Evolutionary conservation across 202 grass and related monocot species (phyloP).

Genomic region (Carex arenaria): DNA sequence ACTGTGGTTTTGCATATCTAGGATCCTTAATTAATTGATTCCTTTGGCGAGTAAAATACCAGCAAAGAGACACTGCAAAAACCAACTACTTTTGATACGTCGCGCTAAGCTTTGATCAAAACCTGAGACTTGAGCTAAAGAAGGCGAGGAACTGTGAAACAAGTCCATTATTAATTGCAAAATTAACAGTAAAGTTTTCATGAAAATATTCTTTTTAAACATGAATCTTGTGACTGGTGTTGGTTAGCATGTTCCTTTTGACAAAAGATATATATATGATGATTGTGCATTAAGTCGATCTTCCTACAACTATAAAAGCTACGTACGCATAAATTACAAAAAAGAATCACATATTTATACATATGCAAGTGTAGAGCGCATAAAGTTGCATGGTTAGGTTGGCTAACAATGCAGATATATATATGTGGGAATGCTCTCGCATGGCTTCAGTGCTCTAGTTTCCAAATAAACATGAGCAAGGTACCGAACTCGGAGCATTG

Average conservation of each 20-base stretch:
- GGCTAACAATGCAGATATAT: too few species aligned
- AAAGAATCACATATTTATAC: not conserved
- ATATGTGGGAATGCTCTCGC: too few species aligned
- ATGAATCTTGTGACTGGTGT: not conserved
- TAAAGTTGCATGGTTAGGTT: too few species aligned
- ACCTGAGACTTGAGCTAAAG: not conserved
- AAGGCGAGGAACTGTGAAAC: not conserved
- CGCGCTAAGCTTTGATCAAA: conserved; percentile 1
- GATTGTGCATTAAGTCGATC: not conserved
- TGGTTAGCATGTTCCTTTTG: not conserved
- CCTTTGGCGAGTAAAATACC: not conserved
- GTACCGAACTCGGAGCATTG: too few species aligned
- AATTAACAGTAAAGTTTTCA: not conserved
- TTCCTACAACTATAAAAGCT: not conserved
- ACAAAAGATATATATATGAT: not conserved
- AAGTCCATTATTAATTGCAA: not conserved
- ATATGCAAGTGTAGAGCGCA: too few species aligned
- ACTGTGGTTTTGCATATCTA: not conserved
- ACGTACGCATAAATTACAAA: not conserved
- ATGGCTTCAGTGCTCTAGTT: too few species aligned
- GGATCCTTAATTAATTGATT: not conserved
- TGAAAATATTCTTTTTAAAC: not conserved
- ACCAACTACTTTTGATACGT: not conserved
- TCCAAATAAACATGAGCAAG: too few species aligned
- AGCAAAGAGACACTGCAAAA: not conserved